phyloP scores from a whole-genome alignment of 768 basidiomycete genomes.

The Macrolepiota dolichaula region DNA sequence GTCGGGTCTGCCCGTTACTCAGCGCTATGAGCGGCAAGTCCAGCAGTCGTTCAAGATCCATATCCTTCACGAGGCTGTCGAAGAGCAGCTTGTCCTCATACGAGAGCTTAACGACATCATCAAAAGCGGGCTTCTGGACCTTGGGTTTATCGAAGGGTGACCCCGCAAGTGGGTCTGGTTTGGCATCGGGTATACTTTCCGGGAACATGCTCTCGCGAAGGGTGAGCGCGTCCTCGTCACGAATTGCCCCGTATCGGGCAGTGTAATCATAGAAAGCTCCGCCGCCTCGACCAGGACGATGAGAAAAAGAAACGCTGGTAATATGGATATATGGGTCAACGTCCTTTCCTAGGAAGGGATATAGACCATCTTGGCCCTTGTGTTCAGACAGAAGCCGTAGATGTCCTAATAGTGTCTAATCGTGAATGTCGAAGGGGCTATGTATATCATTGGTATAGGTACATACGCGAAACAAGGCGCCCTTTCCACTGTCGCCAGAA shows the following conservation, averaged over 20 bases:
- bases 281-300: conserved; percentile 47
- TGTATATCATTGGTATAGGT: background rate
- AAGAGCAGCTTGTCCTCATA: conserved; percentile 30
- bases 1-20: conserved; percentile 88
- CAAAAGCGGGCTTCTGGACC: conserved; percentile 4
- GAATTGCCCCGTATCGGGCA: conserved; percentile 84
- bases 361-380: conserved; percentile 65
- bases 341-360: conserved; percentile 52
- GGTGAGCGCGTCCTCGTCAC: conserved; percentile 81
- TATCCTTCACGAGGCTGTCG: conserved; percentile 45
- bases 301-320: conserved; percentile 64
- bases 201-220: conserved; percentile 69
- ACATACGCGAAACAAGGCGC: conserved; percentile 61
- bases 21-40: conserved; percentile 82
- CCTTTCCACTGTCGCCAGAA: conserved; percentile 45
- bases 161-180: conserved; percentile 14
- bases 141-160: conserved; percentile 22
- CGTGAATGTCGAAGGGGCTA: background rate
- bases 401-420: conserved; percentile 66
- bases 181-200: conserved; percentile 31
- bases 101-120: conserved; percentile 4
- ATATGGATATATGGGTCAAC: conserved; percentile 49
- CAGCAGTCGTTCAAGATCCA: conserved; percentile 63
- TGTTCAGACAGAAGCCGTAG: conserved; percentile 60
- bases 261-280: conserved; percentile 91